Evolutionary conservation across 1,284 basidiomycete species (phyloP).

Genomic region (Amylostereum areolatum): DNA sequence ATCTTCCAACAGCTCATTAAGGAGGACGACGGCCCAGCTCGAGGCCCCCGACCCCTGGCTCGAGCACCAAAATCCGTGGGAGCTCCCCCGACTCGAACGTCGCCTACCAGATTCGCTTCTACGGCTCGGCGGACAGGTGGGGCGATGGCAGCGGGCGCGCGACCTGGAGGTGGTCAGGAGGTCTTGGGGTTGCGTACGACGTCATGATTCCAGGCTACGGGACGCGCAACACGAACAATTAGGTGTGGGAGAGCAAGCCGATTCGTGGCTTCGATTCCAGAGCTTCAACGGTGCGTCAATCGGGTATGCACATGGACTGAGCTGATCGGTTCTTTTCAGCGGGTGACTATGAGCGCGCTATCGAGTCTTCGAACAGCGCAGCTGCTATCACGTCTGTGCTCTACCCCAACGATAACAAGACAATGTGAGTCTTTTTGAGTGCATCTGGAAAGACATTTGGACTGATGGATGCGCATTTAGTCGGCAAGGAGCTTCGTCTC

Average conservation of each 20-base stretch:
- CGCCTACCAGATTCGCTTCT: conserved; percentile 77
- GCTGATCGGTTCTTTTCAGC: conserved; percentile 38
- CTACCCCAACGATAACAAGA: conserved; percentile 80
- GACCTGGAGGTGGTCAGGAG: conserved; percentile 87
- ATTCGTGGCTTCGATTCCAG: conserved; percentile 90
- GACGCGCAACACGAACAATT: conserved; percentile 73
- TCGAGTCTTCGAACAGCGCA: conserved; percentile 81
- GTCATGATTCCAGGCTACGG: conserved; percentile 86
- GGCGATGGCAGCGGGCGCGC: conserved; percentile 49
- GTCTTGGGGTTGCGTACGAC: conserved; percentile 86
- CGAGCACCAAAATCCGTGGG: conserved; percentile 84
- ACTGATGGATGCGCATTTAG: conserved; percentile 32
- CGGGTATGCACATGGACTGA: background rate
- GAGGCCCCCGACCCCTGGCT: conserved; percentile 94
- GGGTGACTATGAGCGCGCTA: conserved; percentile 85
- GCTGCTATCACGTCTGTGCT: conserved; percentile 88
- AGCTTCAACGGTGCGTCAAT: conserved; percentile 74
- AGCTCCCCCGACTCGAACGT: conserved; percentile 84
- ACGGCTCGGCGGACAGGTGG: conserved; percentile 71
- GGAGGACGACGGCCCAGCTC: conserved; percentile 42
- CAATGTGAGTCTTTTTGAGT: too few species aligned
- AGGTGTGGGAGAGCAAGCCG: conserved; percentile 82
- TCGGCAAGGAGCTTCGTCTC: conserved; percentile 86
- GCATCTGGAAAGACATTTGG: too few species aligned
- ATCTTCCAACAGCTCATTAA: conserved; percentile 90